Percentiles rank a stretch among this genome's conserved stretches.
phyloP scores from a whole-genome alignment of 345 rosid genomes.

The Firmiana major region DNA sequence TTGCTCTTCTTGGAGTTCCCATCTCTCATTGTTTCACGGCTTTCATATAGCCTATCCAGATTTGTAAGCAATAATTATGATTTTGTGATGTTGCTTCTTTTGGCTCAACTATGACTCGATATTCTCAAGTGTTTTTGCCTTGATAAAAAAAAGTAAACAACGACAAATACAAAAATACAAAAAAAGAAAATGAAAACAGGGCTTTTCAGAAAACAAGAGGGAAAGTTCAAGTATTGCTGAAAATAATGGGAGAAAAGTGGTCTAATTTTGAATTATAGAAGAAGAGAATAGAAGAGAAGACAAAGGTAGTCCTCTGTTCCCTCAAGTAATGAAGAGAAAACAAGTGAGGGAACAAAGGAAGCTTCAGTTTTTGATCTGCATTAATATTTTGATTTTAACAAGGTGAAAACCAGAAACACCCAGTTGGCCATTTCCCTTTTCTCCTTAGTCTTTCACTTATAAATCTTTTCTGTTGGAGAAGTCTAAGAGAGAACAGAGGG shows the following conservation, averaged over 20 bases:
- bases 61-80: constrained; percentile 13
- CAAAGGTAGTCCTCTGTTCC: constrained; percentile 20
- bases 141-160: neutral
- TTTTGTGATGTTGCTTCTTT: neutral
- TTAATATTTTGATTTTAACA: constrained; percentile 18
- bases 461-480: constrained; percentile 3
- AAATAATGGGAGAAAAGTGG: constrained; percentile 4
- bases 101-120: neutral
- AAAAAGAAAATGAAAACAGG: constrained; percentile 13
- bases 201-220: constrained; percentile 4
- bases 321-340: constrained; percentile 29
- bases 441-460: constrained; percentile 3
- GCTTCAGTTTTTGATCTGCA: constrained; percentile 28
- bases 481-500: constrained; percentile 17
- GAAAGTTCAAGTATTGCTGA: constrained; percentile 5
- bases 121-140: neutral
- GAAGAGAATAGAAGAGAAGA: constrained; percentile 23
- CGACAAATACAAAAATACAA: neutral
- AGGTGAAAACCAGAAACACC: constrained; percentile 23
- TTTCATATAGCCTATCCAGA: constrained; percentile 42
- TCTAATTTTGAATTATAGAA: constrained; percentile 6
- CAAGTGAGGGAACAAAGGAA: constrained; percentile 22
- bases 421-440: constrained; percentile 20
- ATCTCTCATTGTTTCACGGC: constrained; percentile 74
- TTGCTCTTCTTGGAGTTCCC: constrained; percentile 74